Base-by-base conservation (phyloP, 345 rosid species). In the Lepidium africanum region DNA sequence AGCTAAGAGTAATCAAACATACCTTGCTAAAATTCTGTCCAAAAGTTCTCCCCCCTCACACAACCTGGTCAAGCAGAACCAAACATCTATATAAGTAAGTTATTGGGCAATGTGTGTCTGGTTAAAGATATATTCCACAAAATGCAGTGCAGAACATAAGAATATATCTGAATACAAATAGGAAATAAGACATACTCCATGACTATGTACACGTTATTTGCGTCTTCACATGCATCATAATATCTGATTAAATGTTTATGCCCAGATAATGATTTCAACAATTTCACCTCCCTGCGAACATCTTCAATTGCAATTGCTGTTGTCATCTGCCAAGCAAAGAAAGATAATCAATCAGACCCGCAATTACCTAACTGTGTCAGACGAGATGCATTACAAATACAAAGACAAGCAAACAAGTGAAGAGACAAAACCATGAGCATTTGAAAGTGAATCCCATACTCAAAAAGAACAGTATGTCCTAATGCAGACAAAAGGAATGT, bases 231-330 rank as follows among this genome's bases (percentile, higher is more conserved):
- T 72, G 96, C 91, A 81, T 89, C 96, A 65, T 76, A 80, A 55
- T 81, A 87, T 77, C 87, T 81, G 70, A 87, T 79, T 70, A 89
- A 76, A 84, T 89, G 82, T 71, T 67, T 84, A 65, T 89, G 96
- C 9, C 96, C 96, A 10, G 96, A 87, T 51, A 89, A 67, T 14
- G 86, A 84, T 79, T 81, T 87, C 82, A 87, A 65, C 63, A 89
- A 80, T 74, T 87, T 89, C 68, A 89, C 96, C 79, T 89, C 96
- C 80, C 93, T 82, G 15, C 93, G 93, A 65, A 89, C 93, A 75
- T 89, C 96, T 81, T 89, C 96, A 67, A 89, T 87, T n/a, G 96
- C 78, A 25, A 89, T 87, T 32, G 93, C 87, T 51, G 96, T 89
- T 35, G 93, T 89, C 96, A 89, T 89, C 96, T 89, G 86, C 55